Evolutionary conservation across 768 basidiomycete genomes (phyloP), one percentile per base, ranked within the genome.

Genomic region (Grammothele lineata): DNA sequence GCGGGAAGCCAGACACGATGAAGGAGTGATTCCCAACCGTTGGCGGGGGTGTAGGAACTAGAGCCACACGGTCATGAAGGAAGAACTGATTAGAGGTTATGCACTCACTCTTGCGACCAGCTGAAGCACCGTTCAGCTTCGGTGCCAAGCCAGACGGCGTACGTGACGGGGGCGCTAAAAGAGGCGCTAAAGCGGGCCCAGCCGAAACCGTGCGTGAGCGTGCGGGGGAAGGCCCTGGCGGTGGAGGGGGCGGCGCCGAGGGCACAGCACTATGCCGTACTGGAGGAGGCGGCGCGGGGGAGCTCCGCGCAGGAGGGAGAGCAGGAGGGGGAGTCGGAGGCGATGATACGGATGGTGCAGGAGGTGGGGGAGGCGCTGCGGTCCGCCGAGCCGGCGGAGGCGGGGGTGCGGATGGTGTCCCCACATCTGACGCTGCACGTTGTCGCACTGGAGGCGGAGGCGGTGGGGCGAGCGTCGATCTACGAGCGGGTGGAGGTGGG

Each of bases 1-100:
- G 80, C 1, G 90, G 90, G 61, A 92, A 90, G 41, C 83, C 87
- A 12, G 71, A 67, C n/a, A 82, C 76, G 6, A 87, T 87, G 61
- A 90, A 92, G 14, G 73, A 81, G 58, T 88, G 84, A 19, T 73
- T 63, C 8, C 87, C 87, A 34, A 75, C 77, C 45, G 73, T 78
- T 2, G 87, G 78, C 21, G 80, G 80, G 5, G 79, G 79, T 4
- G 76, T 69, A 18, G 80, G 75, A 37, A 78, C 77, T 80, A 47
- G 4, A 37, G 48, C 25, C 53, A 61, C 27, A 30, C 7, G 27
- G n/a, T n/a, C n/a, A n/a, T 30, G 27, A 14, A 30, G 27, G 27
- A 14, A 7, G 27, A 30, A 30, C 8, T 14, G 14, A 7, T 30
- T 30, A 7, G 27, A 7, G 14, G 27, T 30, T 14, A n/a, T 40